A percentile compares a stretch with the other conserved stretches of the same genome.
These are phyloP conservation scores for Hibiscus trionum DNA, from an alignment of 345 rosid genomes.

Conservation along the genomic window DNA sequence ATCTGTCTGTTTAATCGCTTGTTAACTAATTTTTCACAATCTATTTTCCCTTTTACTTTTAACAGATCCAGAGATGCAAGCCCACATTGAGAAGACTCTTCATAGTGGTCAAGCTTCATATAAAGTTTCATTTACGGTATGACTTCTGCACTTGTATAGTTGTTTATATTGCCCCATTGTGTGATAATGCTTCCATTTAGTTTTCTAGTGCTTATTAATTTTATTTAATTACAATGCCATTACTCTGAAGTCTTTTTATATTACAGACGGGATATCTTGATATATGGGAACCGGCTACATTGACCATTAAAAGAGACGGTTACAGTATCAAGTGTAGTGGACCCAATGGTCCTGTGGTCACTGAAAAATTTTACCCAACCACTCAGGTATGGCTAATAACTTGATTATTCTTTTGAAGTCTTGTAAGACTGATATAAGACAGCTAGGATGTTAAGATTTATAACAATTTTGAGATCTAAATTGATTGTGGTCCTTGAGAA, in stretches of 20 bases:
- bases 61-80: slow-evolving; percentile 74
- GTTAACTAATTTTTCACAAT: neutral
- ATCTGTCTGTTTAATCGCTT: neutral
- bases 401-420: neutral
- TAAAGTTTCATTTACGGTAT: slow-evolving; percentile 61
- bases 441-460: neutral
- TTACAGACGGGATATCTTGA: slow-evolving; percentile 65
- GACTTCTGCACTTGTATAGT: slow-evolving; percentile 16
- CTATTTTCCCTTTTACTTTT: slow-evolving; percentile 12
- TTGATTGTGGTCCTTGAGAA: neutral
- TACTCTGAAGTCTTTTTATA: slow-evolving; percentile 17
- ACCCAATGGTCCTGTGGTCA: slow-evolving; percentile 40
- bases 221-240: neutral
- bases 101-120: slow-evolving; percentile 57
- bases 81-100: slow-evolving; percentile 55
- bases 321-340: slow-evolving; percentile 58
- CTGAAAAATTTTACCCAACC: slow-evolving; percentile 65
- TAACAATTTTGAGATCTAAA: neutral
- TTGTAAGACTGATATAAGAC: neutral
- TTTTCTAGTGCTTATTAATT: neutral
- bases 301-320: slow-evolving; percentile 72
- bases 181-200: slow-evolving; percentile 1
- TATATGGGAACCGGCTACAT: slow-evolving; percentile 83
- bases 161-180: neutral
- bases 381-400: slow-evolving; percentile 47